Percentiles rank a stretch among this genome's conserved stretches.
These are phyloP conservation scores for Xylariaceae sp. DNA, from an alignment of 2,329 filamentous ascomycete genomes.

Conservation along the genomic window DNA sequence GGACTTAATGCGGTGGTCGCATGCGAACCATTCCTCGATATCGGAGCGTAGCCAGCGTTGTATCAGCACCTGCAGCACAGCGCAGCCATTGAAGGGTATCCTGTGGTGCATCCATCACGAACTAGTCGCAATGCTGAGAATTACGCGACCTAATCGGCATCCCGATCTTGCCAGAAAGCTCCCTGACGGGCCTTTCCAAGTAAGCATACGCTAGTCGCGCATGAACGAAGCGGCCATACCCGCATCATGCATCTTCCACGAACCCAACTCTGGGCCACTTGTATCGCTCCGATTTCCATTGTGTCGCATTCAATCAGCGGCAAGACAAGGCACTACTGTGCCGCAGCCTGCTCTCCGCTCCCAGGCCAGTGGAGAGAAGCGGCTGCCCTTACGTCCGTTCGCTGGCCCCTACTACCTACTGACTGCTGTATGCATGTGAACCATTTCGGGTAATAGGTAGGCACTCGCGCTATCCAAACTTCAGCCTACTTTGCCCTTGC, in stretches of 20 bases:
- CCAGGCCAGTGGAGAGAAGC: slow-evolving; percentile 1
- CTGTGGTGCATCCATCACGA: slow-evolving; percentile 10
- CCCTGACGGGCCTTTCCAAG: not conserved
- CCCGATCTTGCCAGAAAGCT: not conserved
- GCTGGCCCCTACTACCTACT: slow-evolving; percentile 4
- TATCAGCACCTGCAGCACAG: slow-evolving; percentile 8
- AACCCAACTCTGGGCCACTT: slow-evolving; percentile 4
- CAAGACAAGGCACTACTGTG: slow-evolving; percentile 2
- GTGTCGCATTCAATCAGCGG: slow-evolving; percentile 8
- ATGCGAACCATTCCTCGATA: slow-evolving; percentile 6
- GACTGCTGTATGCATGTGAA: slow-evolving; percentile 16
- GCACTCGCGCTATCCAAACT: slow-evolving; percentile 47
- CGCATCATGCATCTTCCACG: slow-evolving; percentile 1
- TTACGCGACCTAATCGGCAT: slow-evolving; percentile 16
- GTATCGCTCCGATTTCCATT: not conserved
- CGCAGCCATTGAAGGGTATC: slow-evolving; percentile 4
- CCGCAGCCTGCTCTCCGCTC: slow-evolving; percentile 9
- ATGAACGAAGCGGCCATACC: slow-evolving; percentile 3
- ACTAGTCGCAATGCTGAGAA: slow-evolving; percentile 14
- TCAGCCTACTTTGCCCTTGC: slow-evolving; percentile 57
- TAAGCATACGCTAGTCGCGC: not conserved
- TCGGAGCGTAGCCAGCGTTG: not conserved
- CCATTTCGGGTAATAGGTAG: slow-evolving; percentile 24
- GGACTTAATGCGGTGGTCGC: slow-evolving; percentile 2
- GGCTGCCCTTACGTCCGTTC: slow-evolving; percentile 1